A percentile compares a stretch with the other conserved stretches of the same genome.
Conservation (phyloP, 1,284 basidiomycete genomes). For the Cryptococcus hybrid region DNA sequence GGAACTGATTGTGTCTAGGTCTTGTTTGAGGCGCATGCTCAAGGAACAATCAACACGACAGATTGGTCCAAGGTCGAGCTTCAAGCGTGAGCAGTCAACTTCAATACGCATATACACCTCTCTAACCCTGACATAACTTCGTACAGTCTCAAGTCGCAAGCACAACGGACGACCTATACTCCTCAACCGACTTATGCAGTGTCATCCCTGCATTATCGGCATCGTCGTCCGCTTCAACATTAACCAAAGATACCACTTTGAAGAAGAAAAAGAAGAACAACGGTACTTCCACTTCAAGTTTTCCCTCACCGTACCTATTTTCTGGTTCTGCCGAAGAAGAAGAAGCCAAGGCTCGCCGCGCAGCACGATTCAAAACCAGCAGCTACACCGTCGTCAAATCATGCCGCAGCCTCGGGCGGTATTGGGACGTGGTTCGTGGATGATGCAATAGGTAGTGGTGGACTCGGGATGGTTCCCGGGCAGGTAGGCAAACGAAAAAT, state of each 20-base stretch:
- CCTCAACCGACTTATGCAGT: slow-evolving; percentile 1
- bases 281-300: slow-evolving; percentile 13
- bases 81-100: slow-evolving; percentile 30
- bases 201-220: not conserved
- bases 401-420: slow-evolving; percentile 6
- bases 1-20: slow-evolving; percentile 22
- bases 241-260: slow-evolving; percentile 33
- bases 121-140: not conserved
- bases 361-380: slow-evolving; percentile 35
- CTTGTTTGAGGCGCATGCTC: slow-evolving; percentile 46
- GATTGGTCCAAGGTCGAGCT: slow-evolving; percentile 49
- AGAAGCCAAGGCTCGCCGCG: slow-evolving; percentile 39
- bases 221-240: slow-evolving; percentile 7
- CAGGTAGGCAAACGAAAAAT: slow-evolving; percentile 41
- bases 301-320: slow-evolving; percentile 34
- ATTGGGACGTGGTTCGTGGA: slow-evolving; percentile 17
- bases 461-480: slow-evolving; percentile 22
- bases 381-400: not conserved
- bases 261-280: slow-evolving; percentile 12
- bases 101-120: not conserved
- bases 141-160: slow-evolving; percentile 35
- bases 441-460: slow-evolving; percentile 3
- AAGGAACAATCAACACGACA: slow-evolving; percentile 44
- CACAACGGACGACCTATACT: slow-evolving; percentile 24
- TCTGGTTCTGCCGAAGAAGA: slow-evolving; percentile 29